phyloP scores from a whole-genome alignment of 2,329 filamentous ascomycete species.

The Rasamsonia emersonii region DNA sequence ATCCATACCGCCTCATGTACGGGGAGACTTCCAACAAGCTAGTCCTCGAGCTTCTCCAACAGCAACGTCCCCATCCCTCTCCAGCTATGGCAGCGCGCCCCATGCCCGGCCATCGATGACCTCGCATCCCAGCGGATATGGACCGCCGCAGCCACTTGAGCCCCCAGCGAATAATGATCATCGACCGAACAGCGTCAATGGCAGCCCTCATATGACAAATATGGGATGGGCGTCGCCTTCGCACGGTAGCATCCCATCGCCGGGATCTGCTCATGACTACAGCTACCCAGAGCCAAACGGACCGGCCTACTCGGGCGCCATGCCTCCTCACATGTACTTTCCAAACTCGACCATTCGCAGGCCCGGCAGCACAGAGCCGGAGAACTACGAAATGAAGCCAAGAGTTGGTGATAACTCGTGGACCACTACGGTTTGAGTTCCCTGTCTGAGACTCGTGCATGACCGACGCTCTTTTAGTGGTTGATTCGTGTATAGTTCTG shows the following conservation, averaged over 20 bases:
- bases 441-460: conserved; percentile 2
- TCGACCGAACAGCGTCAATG: conserved; percentile 62
- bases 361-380: conserved; percentile 66
- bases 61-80: conserved; percentile 56
- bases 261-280: conserved; percentile 64
- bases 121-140: conserved; percentile 75
- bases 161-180: conserved; percentile 70
- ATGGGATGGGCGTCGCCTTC: conserved; percentile 82
- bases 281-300: conserved; percentile 67
- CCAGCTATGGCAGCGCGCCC: conserved; percentile 46
- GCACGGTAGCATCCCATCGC: conserved; percentile 63
- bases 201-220: conserved; percentile 76
- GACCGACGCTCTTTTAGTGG: too few species aligned
- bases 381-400: conserved; percentile 56
- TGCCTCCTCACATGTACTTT: conserved; percentile 62
- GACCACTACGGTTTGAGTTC: conserved; percentile 26
- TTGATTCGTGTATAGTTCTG: too few species aligned
- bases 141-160: conserved; percentile 77
- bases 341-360: conserved; percentile 59
- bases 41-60: conserved; percentile 59
- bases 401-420: conserved; percentile 27
- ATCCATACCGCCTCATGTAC: conserved; percentile 73
- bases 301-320: conserved; percentile 37
- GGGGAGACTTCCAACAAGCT: conserved; percentile 61
- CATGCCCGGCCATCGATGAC: conserved; percentile 55